Base-by-base conservation (phyloP, 176 grass and related monocot species). In the Musa troglodytarum region DNA sequence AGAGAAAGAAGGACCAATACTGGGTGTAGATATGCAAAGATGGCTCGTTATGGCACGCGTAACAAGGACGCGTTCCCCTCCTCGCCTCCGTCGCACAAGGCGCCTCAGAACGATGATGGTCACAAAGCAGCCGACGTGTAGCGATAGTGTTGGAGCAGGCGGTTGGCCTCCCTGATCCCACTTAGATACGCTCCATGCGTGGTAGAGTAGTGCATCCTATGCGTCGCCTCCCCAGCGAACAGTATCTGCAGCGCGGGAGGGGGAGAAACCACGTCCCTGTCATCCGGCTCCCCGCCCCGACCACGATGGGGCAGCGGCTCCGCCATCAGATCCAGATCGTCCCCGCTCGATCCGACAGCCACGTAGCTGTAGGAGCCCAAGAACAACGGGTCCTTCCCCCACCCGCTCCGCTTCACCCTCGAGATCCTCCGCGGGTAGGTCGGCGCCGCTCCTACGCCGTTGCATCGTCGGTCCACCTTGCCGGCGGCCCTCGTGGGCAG, bases 191-290 rank as follows among this genome's bases (percentile, higher is more conserved):
- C 90, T 1, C 87, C 93, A 81, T 97, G 90, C 25, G 87, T 90
- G 16, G 90, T 97, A 13, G 93, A 97, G 68, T 93, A 97, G 69
- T 90, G 89, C 74, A 79, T 85, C 71, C 90, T 80, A 77, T 97
- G 93, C 26, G 93, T 97, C 67, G 93, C 93, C 83, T 97, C 93
- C 73, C 93, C 93, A 28, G 83, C 90, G 86, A 93, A 97, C 61
- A 97, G 70, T 17, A 97, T 54, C 55, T 87, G 81, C 20, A 58
- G 78, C 49, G 82, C 55, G 71, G 75, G 52, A 74, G 2, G 52
- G 19, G 52, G 51, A 10, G 71, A 52, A 15, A n/a, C 22, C 53
- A 2, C 19, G 43, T 11, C 25, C 22, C 25, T 66, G 0, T 2
- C 15, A 2, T 20, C 2, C 23, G 26, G 24, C 24, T n/a, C 73